These are phyloP conservation scores for Monascus purpureus DNA, from an alignment of 495 filamentous ascomycete genomes.

Conservation along the genomic window DNA sequence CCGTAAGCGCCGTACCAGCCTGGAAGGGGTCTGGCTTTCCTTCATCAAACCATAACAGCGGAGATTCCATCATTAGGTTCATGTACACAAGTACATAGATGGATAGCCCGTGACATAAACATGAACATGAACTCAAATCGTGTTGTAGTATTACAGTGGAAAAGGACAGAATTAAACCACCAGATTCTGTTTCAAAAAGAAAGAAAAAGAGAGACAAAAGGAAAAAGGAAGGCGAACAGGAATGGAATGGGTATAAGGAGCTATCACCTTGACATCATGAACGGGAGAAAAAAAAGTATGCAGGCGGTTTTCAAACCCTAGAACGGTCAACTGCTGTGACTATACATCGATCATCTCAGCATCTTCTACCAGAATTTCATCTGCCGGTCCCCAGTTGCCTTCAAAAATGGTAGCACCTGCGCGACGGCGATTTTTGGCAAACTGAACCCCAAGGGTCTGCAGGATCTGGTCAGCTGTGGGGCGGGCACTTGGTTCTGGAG, in stretches of 20 bases:
- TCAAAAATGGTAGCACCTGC: constrained; percentile 86
- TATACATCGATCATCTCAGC: constrained; percentile 62
- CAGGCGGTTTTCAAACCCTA: constrained; percentile 27
- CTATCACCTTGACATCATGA: not conserved
- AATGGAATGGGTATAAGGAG: constrained; percentile 14
- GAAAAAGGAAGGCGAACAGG: constrained; percentile 7
- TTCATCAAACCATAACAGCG: not conserved
- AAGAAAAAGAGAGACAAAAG: constrained; percentile 9
- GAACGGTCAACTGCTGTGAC: too few relatives aligned
- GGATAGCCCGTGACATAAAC: not conserved
- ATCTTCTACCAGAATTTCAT: constrained; percentile 54
- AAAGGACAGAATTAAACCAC: too few relatives aligned
- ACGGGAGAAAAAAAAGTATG: constrained; percentile 13
- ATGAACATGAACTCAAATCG: too few relatives aligned
- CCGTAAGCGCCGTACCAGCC: not conserved
- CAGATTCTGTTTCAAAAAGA: constrained; percentile 3
- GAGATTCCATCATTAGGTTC: too few relatives aligned
- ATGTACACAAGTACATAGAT: too few relatives aligned
- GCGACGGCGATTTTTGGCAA: constrained; percentile 58
- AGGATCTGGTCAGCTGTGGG: constrained; percentile 64
- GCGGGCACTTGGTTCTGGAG: constrained; percentile 54
- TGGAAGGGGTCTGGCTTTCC: too few relatives aligned
- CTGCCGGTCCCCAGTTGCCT: constrained; percentile 85
- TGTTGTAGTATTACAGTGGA: too few relatives aligned
- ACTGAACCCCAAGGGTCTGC: constrained; percentile 50